Percentiles rank a stretch among this genome's conserved stretches.
phyloP scores from a whole-genome alignment of 148 eudicot genomes.

The Polygonum maritimum region DNA sequence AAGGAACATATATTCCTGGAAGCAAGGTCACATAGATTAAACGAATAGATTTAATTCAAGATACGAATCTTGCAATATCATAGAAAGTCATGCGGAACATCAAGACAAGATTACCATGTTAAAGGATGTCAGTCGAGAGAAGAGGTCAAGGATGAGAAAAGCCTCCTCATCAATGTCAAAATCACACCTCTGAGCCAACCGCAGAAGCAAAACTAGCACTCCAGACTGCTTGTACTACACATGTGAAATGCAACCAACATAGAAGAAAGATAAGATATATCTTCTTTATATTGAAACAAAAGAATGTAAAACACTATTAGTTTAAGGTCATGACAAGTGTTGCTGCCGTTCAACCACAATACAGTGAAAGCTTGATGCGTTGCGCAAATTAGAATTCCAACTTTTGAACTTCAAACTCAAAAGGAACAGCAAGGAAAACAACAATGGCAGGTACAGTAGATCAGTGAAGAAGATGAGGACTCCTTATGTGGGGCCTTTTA shows the following conservation, averaged over 20 bases:
- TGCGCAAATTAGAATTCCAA: neutral
- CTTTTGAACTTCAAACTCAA: constrained; percentile 1
- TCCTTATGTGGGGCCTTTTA: neutral
- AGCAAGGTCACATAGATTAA: neutral
- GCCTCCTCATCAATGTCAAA: constrained; percentile 46
- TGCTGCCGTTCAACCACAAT: neutral
- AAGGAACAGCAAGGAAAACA: neutral
- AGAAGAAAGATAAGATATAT: neutral
- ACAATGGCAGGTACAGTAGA: neutral
- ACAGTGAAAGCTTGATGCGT: neutral
- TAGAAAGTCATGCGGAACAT: neutral
- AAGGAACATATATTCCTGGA: neutral
- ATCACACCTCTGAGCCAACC: constrained; percentile 55
- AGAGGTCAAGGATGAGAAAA: constrained; percentile 62
- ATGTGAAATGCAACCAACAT: constrained; percentile 2
- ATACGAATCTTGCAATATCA: neutral
- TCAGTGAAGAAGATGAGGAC: neutral
- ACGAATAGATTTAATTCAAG: neutral
- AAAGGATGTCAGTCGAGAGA: constrained; percentile 68
- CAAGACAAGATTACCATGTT: constrained; percentile 43
- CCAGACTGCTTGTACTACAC: constrained; percentile 78
- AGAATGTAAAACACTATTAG: neutral
- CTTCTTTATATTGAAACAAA: neutral
- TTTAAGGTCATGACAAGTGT: neutral
- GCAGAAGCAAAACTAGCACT: constrained; percentile 63